Evolutionary conservation across 225 moss, liverwort and hornwort genomes (phyloP).

Genomic region (Polytrichum commune): DNA sequence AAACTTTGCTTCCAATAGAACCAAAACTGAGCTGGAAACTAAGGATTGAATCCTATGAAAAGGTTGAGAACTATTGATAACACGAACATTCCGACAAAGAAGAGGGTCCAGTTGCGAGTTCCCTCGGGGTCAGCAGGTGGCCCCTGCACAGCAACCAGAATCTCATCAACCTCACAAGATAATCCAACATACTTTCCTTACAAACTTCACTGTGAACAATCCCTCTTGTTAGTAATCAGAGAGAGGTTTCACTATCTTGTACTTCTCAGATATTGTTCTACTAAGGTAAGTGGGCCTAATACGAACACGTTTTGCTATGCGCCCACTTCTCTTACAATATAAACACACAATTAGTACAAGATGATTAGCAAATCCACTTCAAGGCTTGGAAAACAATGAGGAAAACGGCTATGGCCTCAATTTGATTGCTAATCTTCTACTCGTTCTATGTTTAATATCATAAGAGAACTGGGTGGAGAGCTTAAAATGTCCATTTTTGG

Average conservation of each 20-base stretch:
- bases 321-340: not conserved
- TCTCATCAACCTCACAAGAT: not conserved
- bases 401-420: too few species aligned
- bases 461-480: too few species aligned
- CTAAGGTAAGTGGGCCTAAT: not conserved
- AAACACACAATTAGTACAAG: too few species aligned
- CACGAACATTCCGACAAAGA: constrained; percentile 47
- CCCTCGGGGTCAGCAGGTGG: constrained; percentile 38
- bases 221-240: too few species aligned
- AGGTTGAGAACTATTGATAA: constrained; percentile 41
- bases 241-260: not conserved
- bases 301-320: not conserved
- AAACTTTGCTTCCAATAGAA: not conserved
- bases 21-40: not conserved
- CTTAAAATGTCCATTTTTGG: not conserved
- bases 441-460: too few species aligned
- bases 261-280: not conserved
- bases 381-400: too few species aligned
- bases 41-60: not conserved
- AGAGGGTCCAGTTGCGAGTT: constrained; percentile 37
- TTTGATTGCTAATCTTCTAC: too few species aligned
- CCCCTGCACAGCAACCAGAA: constrained; percentile 18
- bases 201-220: too few species aligned
- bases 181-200: not conserved
- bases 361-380: too few species aligned